These are phyloP conservation scores for Filosporella fistucella DNA, from an alignment of 495 filamentous ascomycete species.

Conservation along the genomic window DNA sequence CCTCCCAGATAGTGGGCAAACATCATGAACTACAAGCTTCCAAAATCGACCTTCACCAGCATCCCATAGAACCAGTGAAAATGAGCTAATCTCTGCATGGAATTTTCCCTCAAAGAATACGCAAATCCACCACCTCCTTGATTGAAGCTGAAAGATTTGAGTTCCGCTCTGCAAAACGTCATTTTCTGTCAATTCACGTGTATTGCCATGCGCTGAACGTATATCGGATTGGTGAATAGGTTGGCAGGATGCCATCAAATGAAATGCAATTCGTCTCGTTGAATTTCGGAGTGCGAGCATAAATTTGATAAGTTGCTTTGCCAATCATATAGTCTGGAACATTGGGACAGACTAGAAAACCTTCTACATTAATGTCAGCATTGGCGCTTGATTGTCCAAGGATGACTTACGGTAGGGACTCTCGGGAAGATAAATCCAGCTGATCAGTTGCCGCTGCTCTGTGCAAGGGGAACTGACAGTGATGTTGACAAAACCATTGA, in stretches of 20 bases:
- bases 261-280: slow-evolving; percentile 10
- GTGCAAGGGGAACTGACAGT: slow-evolving; percentile 2
- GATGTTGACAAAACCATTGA: slow-evolving; percentile 36
- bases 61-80: too few relatives aligned
- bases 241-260: slow-evolving; percentile 8
- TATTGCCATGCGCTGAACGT: slow-evolving; percentile 16
- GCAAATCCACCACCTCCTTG: too few relatives aligned
- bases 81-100: too few relatives aligned
- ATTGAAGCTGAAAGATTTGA: too few relatives aligned
- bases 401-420: neutral
- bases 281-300: slow-evolving; percentile 15
- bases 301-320: slow-evolving; percentile 6
- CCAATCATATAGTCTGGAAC: neutral
- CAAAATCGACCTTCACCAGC: too few relatives aligned
- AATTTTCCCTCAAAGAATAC: too few relatives aligned
- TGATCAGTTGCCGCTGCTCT: neutral
- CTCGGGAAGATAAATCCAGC: slow-evolving; percentile 9
- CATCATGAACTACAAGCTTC: too few relatives aligned
- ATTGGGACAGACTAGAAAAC: slow-evolving; percentile 14
- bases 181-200: neutral
- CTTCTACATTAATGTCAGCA: slow-evolving; percentile 9
- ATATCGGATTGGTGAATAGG: neutral
- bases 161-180: too few relatives aligned
- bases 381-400: neutral
- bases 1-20: too few relatives aligned